Percentiles rank a stretch among this genome's conserved stretches.
These are phyloP conservation scores for Medicago lupulina DNA, from an alignment of 306 rosid genomes.

Conservation along the genomic window DNA sequence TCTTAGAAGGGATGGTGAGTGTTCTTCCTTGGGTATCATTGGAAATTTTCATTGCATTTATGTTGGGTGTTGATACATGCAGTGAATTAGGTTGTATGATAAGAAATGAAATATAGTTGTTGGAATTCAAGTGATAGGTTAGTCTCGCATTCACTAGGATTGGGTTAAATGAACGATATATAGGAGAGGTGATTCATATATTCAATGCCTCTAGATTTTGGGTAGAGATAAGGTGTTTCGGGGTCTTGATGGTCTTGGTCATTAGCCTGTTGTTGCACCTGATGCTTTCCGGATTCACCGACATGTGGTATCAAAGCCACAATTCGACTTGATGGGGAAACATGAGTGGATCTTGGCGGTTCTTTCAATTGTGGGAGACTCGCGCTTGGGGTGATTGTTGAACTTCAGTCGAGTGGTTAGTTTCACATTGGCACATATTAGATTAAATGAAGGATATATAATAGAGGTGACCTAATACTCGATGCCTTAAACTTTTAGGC, in stretches of 20 bases:
- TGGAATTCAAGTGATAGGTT: not conserved
- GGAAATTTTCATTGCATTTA: not conserved
- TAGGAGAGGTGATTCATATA: not conserved
- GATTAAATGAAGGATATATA: not conserved
- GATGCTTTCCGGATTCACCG: not conserved
- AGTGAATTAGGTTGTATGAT: conserved; percentile 11
- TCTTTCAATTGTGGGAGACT: not conserved
- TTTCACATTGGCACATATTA: not conserved
- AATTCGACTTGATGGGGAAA: not conserved
- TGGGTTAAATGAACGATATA: not conserved
- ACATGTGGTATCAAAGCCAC: not conserved
- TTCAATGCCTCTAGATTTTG: not conserved
- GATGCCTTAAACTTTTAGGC: not conserved
- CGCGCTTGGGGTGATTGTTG: not conserved
- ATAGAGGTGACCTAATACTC: not conserved
- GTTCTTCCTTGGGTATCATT: conserved; percentile 42
- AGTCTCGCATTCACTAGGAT: not conserved
- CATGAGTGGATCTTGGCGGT: not conserved
- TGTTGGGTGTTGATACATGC: not conserved
- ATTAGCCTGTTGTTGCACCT: not conserved
- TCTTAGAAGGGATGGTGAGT: conserved; percentile 98
- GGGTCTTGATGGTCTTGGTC: not conserved
- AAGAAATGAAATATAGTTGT: not conserved
- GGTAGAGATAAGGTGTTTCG: not conserved
- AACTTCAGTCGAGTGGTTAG: not conserved